Conservation (phyloP, 1,139 yeast genomes). For the Arxiozyma bovina region DNA sequence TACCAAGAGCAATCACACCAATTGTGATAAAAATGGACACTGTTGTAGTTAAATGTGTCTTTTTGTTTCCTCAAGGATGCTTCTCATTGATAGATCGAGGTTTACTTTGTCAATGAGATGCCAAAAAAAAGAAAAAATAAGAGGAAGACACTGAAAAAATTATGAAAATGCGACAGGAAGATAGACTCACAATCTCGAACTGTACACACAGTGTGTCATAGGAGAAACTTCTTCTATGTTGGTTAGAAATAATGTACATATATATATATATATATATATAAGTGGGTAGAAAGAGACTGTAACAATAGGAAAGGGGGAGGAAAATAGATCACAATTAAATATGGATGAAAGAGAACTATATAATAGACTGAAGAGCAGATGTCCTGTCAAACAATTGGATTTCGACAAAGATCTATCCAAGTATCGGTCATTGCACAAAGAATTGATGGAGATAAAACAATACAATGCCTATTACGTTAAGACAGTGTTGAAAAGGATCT, state of each 20-base stretch:
- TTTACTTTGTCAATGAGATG: too few species aligned
- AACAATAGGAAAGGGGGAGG: not conserved
- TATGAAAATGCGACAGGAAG: not conserved
- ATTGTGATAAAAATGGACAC: too few species aligned
- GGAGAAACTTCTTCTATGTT: too few species aligned
- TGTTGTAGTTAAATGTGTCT: not conserved
- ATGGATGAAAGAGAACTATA: not conserved
- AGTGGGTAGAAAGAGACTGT: too few species aligned
- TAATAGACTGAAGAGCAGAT: constrained; percentile 12
- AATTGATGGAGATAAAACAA: constrained; percentile 10
- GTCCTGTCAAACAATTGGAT: constrained; percentile 9
- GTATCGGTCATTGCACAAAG: constrained; percentile 7
- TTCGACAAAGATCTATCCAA: constrained; percentile 1
- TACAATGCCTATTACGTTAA: constrained; percentile 46
- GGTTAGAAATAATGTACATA: too few species aligned
- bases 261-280: too few species aligned
- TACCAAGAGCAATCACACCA: too few species aligned
- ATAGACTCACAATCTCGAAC: not conserved
- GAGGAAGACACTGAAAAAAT: too few species aligned
- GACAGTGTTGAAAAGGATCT: constrained; percentile 37
- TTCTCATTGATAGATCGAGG: too few species aligned
- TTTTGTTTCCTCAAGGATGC: too few species aligned
- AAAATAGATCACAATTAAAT: not conserved
- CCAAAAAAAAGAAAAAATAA: too few species aligned
- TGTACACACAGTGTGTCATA: too few species aligned